These are phyloP conservation scores for Backusella morwellensis DNA, from an alignment of 192 early-diverging fungal genomes.

Conservation along the genomic window DNA sequence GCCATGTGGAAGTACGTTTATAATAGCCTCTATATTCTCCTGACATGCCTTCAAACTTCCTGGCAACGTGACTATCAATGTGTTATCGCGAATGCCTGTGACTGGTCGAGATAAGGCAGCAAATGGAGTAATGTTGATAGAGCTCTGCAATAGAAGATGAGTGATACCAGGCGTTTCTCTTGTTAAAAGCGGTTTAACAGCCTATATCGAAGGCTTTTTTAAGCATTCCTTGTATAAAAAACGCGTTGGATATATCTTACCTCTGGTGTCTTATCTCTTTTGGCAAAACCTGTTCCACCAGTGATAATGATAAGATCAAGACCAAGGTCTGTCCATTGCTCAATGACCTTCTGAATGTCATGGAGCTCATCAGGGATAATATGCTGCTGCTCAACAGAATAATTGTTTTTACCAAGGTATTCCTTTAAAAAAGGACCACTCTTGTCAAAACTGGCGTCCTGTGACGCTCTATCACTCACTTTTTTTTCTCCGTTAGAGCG, in stretches of 20 bases:
- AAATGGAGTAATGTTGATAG: constrained; percentile 81
- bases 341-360: constrained; percentile 50
- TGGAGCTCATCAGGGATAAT: constrained; percentile 55
- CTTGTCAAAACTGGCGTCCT: constrained; percentile 49
- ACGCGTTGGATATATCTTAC: constrained; percentile 37
- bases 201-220: constrained; percentile 34
- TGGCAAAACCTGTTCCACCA: constrained; percentile 92
- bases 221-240: not conserved
- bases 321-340: constrained; percentile 45
- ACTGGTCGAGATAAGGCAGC: constrained; percentile 86
- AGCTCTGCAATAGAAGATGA: constrained; percentile 72
- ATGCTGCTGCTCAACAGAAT: constrained; percentile 29
- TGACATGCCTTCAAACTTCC: constrained; percentile 84
- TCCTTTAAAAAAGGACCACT: constrained; percentile 62
- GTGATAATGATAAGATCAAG: constrained; percentile 76
- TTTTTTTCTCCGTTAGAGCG: not conserved
- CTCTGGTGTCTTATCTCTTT: constrained; percentile 86
- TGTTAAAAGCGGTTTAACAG: constrained; percentile 70
- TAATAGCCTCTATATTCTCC: constrained; percentile 79
- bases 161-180: constrained; percentile 72
- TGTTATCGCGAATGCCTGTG: constrained; percentile 55
- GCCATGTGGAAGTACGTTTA: constrained; percentile 80
- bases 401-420: constrained; percentile 35
- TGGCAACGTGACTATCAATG: constrained; percentile 82
- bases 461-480: constrained; percentile 64